Base-by-base conservation (phyloP, 1,284 basidiomycete genomes). In the Rhodotorula sp. region DNA sequence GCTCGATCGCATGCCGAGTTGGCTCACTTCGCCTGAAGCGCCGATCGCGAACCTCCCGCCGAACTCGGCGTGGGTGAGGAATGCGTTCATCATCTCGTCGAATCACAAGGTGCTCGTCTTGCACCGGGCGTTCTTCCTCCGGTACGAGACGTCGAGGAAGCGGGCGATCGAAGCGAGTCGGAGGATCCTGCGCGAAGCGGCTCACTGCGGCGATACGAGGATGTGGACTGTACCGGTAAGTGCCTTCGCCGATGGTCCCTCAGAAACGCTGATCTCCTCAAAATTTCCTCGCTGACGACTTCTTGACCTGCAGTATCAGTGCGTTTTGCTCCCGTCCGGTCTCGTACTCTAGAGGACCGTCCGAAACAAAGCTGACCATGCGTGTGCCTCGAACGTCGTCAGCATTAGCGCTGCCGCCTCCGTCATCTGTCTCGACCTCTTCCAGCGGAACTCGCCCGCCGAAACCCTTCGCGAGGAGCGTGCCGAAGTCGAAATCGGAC, bases 121-220 rank as follows among this genome's bases (percentile, higher is more conserved):
- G 8, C 74, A 75, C n/a, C 74, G 74, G 31, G 54, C 62, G 5
- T 75, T 76, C 58, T 70, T 76, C 29, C 69, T 69, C 8, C 61
- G 67, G 5, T 68, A 52, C 51, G 65, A 67, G 58, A 58, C 39
- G 43, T 71, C 65, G 47, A 48, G 57, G 57, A 29, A 21, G 47
- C 48, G 65, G 8, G 65, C 65, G 26, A 20, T 71, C 3, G 65
- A 62, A 5, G 65, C 69, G 26, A 68, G 65, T 20, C 39, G 69
- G 12, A 20, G 62, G 10, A 68, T 71, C 23, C 20, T 71, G 43
- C 21, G 65, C 1, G 65, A 65, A 21, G 51, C 69, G 23, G 29
- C 46, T n/a, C 34, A 47, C 18, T 47, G 34, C 10, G 65, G 58
- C 10, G 69, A 71, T 46, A 29, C 62, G 23, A 48, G 65, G 26